Conservation (phyloP, 352 stramenopile genomes). For the Aphanomyces euteiches region DNA sequence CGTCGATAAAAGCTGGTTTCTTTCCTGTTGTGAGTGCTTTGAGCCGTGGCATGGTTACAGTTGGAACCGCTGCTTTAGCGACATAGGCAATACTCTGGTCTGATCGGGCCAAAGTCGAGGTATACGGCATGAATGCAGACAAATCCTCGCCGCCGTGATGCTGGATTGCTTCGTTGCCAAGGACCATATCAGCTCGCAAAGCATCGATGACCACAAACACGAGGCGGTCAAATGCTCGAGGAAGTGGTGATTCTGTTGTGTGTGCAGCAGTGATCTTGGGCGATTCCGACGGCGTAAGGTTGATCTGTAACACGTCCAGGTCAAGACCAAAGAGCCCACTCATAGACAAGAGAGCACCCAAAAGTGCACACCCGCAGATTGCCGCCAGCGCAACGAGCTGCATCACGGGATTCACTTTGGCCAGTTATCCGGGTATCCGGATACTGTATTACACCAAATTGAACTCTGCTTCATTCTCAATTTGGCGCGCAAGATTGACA, state of each 20-base stretch:
- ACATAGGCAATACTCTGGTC: conserved; percentile 66
- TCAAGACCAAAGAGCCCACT: conserved; percentile 57
- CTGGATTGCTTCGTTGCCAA: conserved; percentile 55
- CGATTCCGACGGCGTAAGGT: background rate
- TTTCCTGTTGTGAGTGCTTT: conserved; percentile 85
- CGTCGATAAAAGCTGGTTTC: conserved; percentile 84
- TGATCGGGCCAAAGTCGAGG: conserved; percentile 44
- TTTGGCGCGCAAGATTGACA: background rate
- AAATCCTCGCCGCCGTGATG: conserved; percentile 41
- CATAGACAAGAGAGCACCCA: conserved; percentile 49
- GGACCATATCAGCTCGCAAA: conserved; percentile 82
- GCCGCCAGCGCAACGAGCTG: background rate
- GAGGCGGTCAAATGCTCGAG: conserved; percentile 58
- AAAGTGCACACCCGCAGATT: conserved; percentile 40
- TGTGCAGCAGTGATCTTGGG: background rate
- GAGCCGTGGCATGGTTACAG: conserved; percentile 85
- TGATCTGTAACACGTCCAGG: conserved; percentile 46
- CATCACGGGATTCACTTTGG: background rate
- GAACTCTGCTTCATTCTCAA: background rate
- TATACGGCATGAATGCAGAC: conserved; percentile 66
- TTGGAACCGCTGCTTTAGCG: conserved; percentile 75
- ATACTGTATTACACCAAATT: background rate
- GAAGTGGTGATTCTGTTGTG: conserved; percentile 20
- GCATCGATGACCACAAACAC: conserved; percentile 86
- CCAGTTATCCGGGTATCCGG: background rate